phyloP scores from a whole-genome alignment of 257 asterid genomes.

The Solanum boliviense region DNA sequence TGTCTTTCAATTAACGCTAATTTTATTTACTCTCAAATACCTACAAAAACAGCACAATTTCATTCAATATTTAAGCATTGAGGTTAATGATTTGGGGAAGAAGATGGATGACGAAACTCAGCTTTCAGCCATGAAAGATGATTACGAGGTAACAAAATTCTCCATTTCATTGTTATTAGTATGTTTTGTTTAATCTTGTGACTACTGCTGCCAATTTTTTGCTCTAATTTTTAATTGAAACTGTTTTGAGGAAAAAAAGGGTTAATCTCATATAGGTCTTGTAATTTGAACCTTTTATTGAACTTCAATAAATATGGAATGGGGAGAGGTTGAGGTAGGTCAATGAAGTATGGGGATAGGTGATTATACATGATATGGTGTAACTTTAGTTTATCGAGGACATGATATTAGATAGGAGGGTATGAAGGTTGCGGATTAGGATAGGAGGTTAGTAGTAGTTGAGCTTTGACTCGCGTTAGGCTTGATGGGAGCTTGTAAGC shows the following conservation, averaged over 20 bases:
- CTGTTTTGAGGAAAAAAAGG: not conserved
- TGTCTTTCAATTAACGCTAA: not conserved
- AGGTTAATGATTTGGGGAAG: not conserved
- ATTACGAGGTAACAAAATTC: constrained; percentile 10
- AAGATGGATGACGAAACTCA: not conserved
- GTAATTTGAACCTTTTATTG: not conserved
- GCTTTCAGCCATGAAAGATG: constrained; percentile 18
- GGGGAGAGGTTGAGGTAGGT: not conserved
- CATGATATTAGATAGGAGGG: not conserved
- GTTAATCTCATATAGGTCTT: not conserved
- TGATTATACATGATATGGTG: not conserved
- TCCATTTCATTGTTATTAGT: not conserved
- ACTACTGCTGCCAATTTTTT: not conserved
- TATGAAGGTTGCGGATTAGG: not conserved
- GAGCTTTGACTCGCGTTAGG: not conserved
- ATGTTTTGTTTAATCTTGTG: not conserved
- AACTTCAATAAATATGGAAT: not conserved
- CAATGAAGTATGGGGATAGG: not conserved
- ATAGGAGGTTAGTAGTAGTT: accelerated
- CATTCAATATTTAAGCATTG: too few species aligned
- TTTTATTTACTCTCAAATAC: accelerated
- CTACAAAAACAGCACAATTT: not conserved
- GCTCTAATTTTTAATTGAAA: not conserved
- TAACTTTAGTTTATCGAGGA: not conserved
- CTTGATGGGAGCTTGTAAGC: not conserved